These are phyloP conservation scores for Sophora flavescens DNA, from an alignment of 306 rosid species.

Conservation along the genomic window DNA sequence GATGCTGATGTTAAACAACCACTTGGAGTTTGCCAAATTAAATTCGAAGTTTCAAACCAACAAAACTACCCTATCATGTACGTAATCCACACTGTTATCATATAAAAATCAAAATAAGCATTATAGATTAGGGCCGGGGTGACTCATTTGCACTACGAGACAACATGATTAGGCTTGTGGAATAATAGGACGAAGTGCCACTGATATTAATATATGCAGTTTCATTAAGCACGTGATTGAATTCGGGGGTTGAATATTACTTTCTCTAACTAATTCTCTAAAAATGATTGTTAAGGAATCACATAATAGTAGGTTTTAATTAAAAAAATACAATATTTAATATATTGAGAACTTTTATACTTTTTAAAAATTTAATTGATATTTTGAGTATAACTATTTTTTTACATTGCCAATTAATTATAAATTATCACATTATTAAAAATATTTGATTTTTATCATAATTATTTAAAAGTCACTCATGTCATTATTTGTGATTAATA, in stretches of 20 bases:
- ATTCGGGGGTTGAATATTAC: neutral
- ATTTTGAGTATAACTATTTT: too few relatives aligned
- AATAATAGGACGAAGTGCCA: neutral
- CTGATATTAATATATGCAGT: neutral
- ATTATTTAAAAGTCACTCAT: too few relatives aligned
- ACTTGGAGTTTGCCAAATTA: neutral
- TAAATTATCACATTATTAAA: too few relatives aligned
- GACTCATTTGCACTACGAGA: constrained; percentile 22
- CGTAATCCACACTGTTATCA: constrained; percentile 1
- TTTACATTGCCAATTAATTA: too few relatives aligned
- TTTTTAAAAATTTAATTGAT: too few relatives aligned
- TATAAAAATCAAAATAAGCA: neutral
- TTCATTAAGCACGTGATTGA: constrained; percentile 40
- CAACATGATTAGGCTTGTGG: constrained; percentile 15
- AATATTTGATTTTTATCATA: too few relatives aligned
- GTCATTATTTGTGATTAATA: too few relatives aligned
- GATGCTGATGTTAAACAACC: constrained; percentile 3
- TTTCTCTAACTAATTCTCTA: too few relatives aligned
- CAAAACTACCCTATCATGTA: constrained; percentile 36
- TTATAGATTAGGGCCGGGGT: neutral
- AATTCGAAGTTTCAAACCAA: constrained; percentile 29
- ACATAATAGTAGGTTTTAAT: too few relatives aligned
- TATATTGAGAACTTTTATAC: too few relatives aligned
- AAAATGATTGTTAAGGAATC: too few relatives aligned
- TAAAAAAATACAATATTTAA: too few relatives aligned